Evolutionary conservation across 306 rosid species (phyloP).

Genomic region (Inga laurina): DNA sequence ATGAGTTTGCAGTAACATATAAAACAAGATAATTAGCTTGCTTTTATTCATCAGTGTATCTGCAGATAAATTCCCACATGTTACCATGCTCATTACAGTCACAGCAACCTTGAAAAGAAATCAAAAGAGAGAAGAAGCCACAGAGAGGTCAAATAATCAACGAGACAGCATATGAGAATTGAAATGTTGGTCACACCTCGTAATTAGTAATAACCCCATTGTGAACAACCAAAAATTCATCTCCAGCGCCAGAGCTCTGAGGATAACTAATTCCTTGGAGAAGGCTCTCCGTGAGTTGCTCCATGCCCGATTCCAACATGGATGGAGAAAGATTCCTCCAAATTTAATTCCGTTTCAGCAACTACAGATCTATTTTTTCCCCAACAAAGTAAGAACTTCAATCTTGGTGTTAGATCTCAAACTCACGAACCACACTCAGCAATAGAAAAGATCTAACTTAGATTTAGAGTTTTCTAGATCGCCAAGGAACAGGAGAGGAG

Average conservation of each 20-base stretch:
- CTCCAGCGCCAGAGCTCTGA: constrained; percentile 72
- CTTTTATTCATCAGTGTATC: neutral
- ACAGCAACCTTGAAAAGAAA: neutral
- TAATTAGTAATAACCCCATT: constrained; percentile 90
- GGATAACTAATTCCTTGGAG: constrained; percentile 92
- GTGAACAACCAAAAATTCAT: constrained; percentile 93
- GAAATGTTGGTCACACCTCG: constrained; percentile 52
- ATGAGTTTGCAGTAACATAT: no score
- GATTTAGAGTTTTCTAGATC: no score
- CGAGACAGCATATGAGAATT: neutral
- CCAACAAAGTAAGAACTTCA: neutral
- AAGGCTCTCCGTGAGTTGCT: constrained; percentile 99
- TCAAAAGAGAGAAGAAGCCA: neutral
- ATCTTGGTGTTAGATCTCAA: neutral
- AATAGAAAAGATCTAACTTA: no score
- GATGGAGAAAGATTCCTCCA: constrained; percentile 62
- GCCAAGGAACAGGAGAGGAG: no score
- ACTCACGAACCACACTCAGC: neutral
- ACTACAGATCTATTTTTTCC: constrained; percentile 55
- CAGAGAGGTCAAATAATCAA: constrained; percentile 2
- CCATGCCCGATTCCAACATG: constrained; percentile 97
- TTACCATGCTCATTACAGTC: neutral
- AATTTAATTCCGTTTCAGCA: constrained; percentile 57
- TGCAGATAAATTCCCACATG: neutral
- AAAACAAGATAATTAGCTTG: neutral